phyloP scores from a whole-genome alignment of 1,284 basidiomycete species.

The Leccinum pachyderme region DNA sequence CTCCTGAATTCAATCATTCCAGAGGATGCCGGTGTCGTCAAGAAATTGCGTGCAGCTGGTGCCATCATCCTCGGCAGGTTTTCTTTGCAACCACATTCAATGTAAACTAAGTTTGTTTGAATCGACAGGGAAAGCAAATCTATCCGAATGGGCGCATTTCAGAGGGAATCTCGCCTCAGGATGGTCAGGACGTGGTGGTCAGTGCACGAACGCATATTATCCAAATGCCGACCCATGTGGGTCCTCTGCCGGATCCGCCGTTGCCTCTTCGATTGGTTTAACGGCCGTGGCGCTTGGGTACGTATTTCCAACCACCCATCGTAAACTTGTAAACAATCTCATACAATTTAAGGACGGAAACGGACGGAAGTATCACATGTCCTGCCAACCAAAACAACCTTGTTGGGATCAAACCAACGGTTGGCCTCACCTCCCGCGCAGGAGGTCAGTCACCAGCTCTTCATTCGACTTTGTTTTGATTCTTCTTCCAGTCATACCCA shows the following conservation, averaged over 20 bases:
- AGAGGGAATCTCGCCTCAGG: slow-evolving; percentile 57
- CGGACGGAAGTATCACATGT: slow-evolving; percentile 61
- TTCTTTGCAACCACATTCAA: background rate
- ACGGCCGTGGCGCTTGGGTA: slow-evolving; percentile 55
- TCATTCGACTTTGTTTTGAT: background rate
- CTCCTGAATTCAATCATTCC: slow-evolving; percentile 58
- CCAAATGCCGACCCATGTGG: slow-evolving; percentile 61
- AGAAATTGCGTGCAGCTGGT: slow-evolving; percentile 59
- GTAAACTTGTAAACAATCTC: background rate
- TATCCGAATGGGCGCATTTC: slow-evolving; percentile 63
- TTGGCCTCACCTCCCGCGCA: slow-evolving; percentile 61
- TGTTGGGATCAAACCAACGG: slow-evolving; percentile 60
- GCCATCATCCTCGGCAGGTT: slow-evolving; percentile 58
- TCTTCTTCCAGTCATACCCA: slow-evolving; percentile 49
- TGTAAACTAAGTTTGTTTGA: background rate
- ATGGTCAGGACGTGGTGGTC: slow-evolving; percentile 67
- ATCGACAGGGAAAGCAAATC: slow-evolving; percentile 53
- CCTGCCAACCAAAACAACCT: slow-evolving; percentile 53
- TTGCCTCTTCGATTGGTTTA: slow-evolving; percentile 62
- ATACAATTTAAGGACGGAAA: slow-evolving; percentile 43
- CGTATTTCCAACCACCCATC: background rate
- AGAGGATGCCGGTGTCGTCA: slow-evolving; percentile 60
- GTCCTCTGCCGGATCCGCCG: slow-evolving; percentile 63
- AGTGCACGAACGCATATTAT: slow-evolving; percentile 59
- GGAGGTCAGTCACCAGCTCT: slow-evolving; percentile 38